Evolutionary conservation across 1,139 yeast genomes (phyloP).

Genomic region (Lodderomyces jiufengensis): DNA sequence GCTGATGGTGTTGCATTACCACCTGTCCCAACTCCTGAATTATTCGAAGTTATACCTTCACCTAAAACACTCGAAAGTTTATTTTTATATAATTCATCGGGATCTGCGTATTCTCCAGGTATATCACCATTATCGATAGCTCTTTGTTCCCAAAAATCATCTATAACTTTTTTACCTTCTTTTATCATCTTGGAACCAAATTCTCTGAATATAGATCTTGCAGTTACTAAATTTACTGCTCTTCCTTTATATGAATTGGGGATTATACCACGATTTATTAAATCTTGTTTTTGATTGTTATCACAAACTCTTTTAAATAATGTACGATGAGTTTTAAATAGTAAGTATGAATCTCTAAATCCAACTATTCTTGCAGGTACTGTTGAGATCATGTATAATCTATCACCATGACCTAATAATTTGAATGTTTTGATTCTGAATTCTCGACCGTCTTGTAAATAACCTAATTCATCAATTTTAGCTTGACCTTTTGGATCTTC

Average conservation of each 20-base stretch:
- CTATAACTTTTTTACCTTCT: constrained; percentile 77
- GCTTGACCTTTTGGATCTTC: constrained; percentile 77
- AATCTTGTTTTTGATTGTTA: constrained; percentile 76
- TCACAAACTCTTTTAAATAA: constrained; percentile 72
- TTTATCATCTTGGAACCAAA: constrained; percentile 84
- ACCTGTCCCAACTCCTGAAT: constrained; percentile 14
- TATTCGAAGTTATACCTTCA: constrained; percentile 14
- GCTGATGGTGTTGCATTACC: constrained; percentile 33
- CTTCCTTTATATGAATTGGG: constrained; percentile 92
- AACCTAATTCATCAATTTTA: constrained; percentile 69
- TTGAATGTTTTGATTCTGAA: constrained; percentile 82
- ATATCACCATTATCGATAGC: constrained; percentile 69
- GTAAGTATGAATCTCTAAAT: constrained; percentile 84
- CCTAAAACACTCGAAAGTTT: constrained; percentile 17
- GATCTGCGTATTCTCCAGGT: constrained; percentile 82
- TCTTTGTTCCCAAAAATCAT: constrained; percentile 83
- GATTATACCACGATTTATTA: constrained; percentile 76
- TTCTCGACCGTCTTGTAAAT: constrained; percentile 69
- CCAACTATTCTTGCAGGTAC: constrained; percentile 96
- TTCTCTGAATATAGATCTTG: constrained; percentile 83
- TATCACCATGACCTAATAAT: constrained; percentile 66
- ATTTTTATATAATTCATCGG: constrained; percentile 45
- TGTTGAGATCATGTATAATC: constrained; percentile 84
- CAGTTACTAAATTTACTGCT: constrained; percentile 85
- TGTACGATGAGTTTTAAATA: constrained; percentile 79